Conservation (phyloP, 768 basidiomycete species). For the Pseudohyphozyma bogoriensis region DNA sequence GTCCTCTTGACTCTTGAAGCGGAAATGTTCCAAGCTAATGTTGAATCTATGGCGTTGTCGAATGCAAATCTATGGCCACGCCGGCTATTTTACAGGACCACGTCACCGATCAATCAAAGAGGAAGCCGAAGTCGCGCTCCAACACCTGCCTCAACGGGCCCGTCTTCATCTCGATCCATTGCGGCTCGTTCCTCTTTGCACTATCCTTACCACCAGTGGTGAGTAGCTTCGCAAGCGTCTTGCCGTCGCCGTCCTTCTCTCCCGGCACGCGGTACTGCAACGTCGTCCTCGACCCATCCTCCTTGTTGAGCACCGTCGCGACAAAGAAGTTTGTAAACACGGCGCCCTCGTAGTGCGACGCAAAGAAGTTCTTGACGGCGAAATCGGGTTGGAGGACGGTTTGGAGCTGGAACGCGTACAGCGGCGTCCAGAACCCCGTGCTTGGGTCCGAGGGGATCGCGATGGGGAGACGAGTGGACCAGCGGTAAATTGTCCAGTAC, state of each 20-base stretch:
- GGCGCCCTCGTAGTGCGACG: not conserved
- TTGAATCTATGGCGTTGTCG: no score
- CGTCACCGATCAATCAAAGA: not conserved
- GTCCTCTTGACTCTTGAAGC: no score
- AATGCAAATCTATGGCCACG: no score
- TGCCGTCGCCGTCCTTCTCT: not conserved
- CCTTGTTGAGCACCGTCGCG: not conserved
- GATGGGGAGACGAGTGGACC: not conserved
- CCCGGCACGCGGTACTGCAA: slow-evolving; percentile 2
- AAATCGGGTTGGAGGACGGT: slow-evolving; percentile 5
- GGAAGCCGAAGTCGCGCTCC: slow-evolving; percentile 5
- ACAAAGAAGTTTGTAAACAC: slow-evolving; percentile 9
- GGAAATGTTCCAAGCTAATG: no score
- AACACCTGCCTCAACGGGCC: not conserved
- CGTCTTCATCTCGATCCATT: slow-evolving; percentile 6
- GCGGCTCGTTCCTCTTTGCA: slow-evolving; percentile 8
- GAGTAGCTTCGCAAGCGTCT: slow-evolving; percentile 3
- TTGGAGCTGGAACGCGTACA: slow-evolving; percentile 14
- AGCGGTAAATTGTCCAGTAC: slow-evolving; percentile 5
- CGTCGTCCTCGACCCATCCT: slow-evolving; percentile 9
- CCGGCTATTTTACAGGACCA: no score
- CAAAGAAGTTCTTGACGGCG: slow-evolving; percentile 3
- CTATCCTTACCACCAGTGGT: not conserved
- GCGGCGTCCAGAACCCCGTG: not conserved
- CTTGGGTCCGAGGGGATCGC: not conserved